Base-by-base conservation (phyloP, 108 stramenopile genomes). In the Cyclostephanos tholiformis region DNA sequence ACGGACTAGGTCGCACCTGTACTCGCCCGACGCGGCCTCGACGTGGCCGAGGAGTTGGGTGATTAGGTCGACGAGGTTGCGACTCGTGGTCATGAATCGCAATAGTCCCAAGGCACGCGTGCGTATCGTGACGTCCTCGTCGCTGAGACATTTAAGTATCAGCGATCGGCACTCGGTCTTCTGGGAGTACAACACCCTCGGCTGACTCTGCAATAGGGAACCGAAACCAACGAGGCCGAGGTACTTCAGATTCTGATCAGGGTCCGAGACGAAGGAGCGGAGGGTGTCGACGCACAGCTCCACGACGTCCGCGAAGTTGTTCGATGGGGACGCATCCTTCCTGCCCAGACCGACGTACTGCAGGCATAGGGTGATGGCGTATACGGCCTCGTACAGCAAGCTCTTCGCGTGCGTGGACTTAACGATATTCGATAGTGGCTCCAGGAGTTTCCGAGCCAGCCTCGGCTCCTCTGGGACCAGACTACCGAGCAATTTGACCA, bases 171-270 rank as follows among this genome's bases (percentile, higher is more conserved):
- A 96, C 50, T 94, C 97, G 7, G 86, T 75, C 41, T 41, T 41
- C n/a, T 81, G 78, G 11, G 80, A 77, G 27, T 87, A 80, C 35
- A 99, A 82, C 0, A 92, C 95, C 52, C 88, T 83, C 26, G 99
- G 97, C 80, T 97, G 92, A 57, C 95, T 96, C 61, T 75, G 76
- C 85, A 98, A 91, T 56, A 99, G 83, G 8, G 92, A 85, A 35
- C 84, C 91, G 69, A 99, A 97, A 7, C 97, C 99, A 5, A 99
- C 97, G 29, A 99, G 81, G 56, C 99, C 99, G 35, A 97, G 85
- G 84, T 99, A 97, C 82, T 99, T 99, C 38, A 99, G 88, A 76
- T 99, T 99, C 73, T 97, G 97, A 80, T 99, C 99, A 13, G 91
- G 71, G 68, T 99, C 97, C 61, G 91, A 85, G n/a, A 98, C 85